Base-by-base conservation (phyloP, 441 rosid species). In the Adansonia madagascariensis region DNA sequence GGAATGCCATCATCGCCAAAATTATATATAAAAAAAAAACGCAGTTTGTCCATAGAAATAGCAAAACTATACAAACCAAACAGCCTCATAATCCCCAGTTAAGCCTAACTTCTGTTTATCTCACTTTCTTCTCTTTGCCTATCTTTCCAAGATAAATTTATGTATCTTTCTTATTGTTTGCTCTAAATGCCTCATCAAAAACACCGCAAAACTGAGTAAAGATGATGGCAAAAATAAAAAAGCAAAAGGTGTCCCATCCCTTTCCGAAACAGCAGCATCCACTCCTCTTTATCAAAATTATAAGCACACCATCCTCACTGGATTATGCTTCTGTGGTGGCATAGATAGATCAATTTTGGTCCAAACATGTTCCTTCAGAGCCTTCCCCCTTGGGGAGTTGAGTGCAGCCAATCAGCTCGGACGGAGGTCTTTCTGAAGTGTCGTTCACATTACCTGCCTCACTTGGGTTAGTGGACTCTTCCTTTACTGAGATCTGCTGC, bases 401-500 rank as follows among this genome's bases (percentile, higher is more conserved):
- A 17, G 43, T 35, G n/a, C 44, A 12, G 35, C 65, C 53, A 39
- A 59, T 63, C 75, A 64, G 56, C 53, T 77, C 80, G 0, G 74
- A 75, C 49, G 46, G 67, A 56, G 49, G 70, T 22, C 63, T 73
- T 65, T 50, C 63, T 0, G 68, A 43, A 8, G 71, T 41, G 24
- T 79, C 78, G 4, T 74, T 66, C 8, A 67, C 63, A 17, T 71
- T 43, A 24, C 62, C 62, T 3, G 71, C 41, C 39, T 75, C 65
- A 46, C 74, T 77, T 49, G 74, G 81, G 72, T 72, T 59, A 63
- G 56, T 39, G 50, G 78, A 49, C n/a, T 65, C 77, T 53, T 81
- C 93, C 39, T 79, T 84, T 53, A 87, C 49, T 17, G 84, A 46
- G 41, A 88, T 78, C 73, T 79, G 81, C 74, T 88, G 79, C 20